These are phyloP conservation scores for Escovopsis weberi DNA, from an alignment of 2,329 filamentous ascomycete species.

Conservation along the genomic window DNA sequence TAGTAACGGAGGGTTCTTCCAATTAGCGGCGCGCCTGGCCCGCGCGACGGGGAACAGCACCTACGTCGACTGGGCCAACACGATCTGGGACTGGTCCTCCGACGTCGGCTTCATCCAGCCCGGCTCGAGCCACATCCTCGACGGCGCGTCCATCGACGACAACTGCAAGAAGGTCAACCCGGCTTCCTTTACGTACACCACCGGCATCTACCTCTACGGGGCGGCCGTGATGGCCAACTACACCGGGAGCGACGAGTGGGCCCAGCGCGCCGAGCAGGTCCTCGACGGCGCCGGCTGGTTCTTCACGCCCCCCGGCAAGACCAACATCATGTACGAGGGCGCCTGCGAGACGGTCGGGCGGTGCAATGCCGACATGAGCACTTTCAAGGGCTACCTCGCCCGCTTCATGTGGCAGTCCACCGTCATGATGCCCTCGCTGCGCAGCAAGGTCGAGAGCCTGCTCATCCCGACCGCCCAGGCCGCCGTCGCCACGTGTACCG, in stretches of 20 bases:
- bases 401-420: slow-evolving; percentile 49
- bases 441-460: slow-evolving; percentile 28
- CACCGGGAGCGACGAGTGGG: slow-evolving; percentile 40
- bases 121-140: slow-evolving; percentile 38
- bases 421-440: slow-evolving; percentile 40
- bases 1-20: slow-evolving; percentile 71
- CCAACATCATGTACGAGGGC: slow-evolving; percentile 47
- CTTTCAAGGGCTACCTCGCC: slow-evolving; percentile 54
- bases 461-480: slow-evolving; percentile 39
- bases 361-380: slow-evolving; percentile 50
- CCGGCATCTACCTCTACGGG: slow-evolving; percentile 51
- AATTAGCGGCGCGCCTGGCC: slow-evolving; percentile 61
- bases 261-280: slow-evolving; percentile 34
- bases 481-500: slow-evolving; percentile 42
- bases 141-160: slow-evolving; percentile 41
- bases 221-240: slow-evolving; percentile 49
- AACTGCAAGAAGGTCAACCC: slow-evolving; percentile 40
- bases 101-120: slow-evolving; percentile 41
- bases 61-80: slow-evolving; percentile 51
- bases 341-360: slow-evolving; percentile 44
- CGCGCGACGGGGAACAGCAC: slow-evolving; percentile 52
- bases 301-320: slow-evolving; percentile 35
- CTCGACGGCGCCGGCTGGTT: slow-evolving; percentile 38
- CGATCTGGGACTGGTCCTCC: slow-evolving; percentile 51
- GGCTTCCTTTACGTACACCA: slow-evolving; percentile 50